A percentile compares a stretch with the other conserved stretches of the same genome.
phyloP scores from a whole-genome alignment of 108 stramenopile species.

The Nitzschia sp. region DNA sequence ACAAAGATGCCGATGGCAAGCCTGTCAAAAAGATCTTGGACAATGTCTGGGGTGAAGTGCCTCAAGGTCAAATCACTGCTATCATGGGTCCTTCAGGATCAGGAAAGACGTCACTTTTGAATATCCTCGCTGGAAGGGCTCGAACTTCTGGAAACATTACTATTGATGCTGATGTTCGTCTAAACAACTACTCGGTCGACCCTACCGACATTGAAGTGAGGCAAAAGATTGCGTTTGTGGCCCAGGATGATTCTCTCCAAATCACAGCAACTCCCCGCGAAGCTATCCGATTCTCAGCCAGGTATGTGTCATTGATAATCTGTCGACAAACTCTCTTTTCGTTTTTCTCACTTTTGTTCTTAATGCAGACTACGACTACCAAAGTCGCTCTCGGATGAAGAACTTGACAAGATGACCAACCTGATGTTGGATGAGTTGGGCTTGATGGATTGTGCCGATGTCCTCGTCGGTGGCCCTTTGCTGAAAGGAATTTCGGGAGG shows the following conservation, averaged over 20 bases:
- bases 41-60: slow-evolving; percentile 57
- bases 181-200: slow-evolving; percentile 43
- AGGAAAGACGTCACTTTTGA: slow-evolving; percentile 67
- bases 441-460: slow-evolving; percentile 56
- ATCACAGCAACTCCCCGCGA: slow-evolving; percentile 75
- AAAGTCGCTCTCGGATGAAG: slow-evolving; percentile 39
- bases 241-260: slow-evolving; percentile 79
- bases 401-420: slow-evolving; percentile 56
- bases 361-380: slow-evolving; percentile 53
- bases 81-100: slow-evolving; percentile 41
- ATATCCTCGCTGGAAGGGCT: slow-evolving; percentile 60
- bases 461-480: slow-evolving; percentile 57
- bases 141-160: slow-evolving; percentile 20
- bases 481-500: slow-evolving; percentile 65
- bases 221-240: slow-evolving; percentile 73
- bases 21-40: slow-evolving; percentile 38
- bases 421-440: slow-evolving; percentile 76
- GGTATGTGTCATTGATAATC: not conserved
- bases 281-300: slow-evolving; percentile 76
- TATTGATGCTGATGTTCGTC: slow-evolving; percentile 36
- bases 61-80: slow-evolving; percentile 56
- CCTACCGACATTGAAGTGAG: slow-evolving; percentile 42
- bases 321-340: not conserved
- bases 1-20: not conserved
- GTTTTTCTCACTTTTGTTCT: not conserved